These are phyloP conservation scores for Trichosporon inkin DNA, from an alignment of 1,284 basidiomycete species.

Conservation along the genomic window DNA sequence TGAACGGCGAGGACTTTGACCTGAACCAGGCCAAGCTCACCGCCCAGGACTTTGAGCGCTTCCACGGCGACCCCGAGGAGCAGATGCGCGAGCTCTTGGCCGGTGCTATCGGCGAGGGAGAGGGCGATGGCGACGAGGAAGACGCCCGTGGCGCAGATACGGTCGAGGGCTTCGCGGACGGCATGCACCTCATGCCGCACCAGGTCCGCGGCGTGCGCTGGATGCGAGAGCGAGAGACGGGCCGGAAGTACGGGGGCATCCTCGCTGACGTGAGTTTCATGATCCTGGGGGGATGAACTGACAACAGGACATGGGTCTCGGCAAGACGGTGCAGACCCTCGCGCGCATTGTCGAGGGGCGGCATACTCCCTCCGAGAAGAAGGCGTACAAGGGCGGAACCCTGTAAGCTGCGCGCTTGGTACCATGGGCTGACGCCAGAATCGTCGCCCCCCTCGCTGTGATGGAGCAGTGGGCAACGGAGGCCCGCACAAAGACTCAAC, in stretches of 20 bases:
- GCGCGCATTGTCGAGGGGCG: slow-evolving; percentile 73
- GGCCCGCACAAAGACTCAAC: slow-evolving; percentile 68
- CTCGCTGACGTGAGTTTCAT: slow-evolving; percentile 71
- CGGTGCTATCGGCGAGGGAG: slow-evolving; percentile 50
- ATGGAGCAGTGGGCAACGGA: slow-evolving; percentile 90
- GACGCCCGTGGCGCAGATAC: slow-evolving; percentile 60
- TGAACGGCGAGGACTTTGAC: slow-evolving; percentile 40
- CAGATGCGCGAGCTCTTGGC: slow-evolving; percentile 55
- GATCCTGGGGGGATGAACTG: slow-evolving; percentile 4
- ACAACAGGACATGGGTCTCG: slow-evolving; percentile 57
- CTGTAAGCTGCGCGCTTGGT: slow-evolving; percentile 57
- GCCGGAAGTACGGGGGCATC: slow-evolving; percentile 77
- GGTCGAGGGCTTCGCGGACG: slow-evolving; percentile 68
- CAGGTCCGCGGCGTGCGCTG: slow-evolving; percentile 75
- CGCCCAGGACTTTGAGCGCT: slow-evolving; percentile 35
- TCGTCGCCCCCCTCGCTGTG: slow-evolving; percentile 76
- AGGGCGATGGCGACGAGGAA: slow-evolving; percentile 50
- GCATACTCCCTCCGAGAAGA: slow-evolving; percentile 63
- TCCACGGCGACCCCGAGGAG: slow-evolving; percentile 54
- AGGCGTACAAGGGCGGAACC: slow-evolving; percentile 62
- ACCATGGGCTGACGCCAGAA: slow-evolving; percentile 53
- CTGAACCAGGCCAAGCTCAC: slow-evolving; percentile 32
- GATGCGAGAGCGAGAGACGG: slow-evolving; percentile 80
- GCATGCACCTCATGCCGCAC: slow-evolving; percentile 72
- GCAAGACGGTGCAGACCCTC: slow-evolving; percentile 89